Base-by-base conservation (phyloP, 768 basidiomycete genomes). In the Podaxis rugospora region DNA sequence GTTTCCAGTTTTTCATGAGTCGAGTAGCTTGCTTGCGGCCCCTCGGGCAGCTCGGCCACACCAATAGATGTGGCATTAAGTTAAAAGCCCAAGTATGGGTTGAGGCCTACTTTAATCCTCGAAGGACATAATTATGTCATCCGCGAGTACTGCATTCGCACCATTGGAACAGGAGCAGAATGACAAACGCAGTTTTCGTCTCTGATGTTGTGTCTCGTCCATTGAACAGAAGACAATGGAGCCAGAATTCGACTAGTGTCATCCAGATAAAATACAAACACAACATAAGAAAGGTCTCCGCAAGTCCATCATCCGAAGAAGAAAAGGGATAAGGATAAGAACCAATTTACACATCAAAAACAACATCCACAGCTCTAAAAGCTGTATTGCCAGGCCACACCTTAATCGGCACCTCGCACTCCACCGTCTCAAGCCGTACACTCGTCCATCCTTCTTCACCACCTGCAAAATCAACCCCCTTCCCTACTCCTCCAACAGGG, bases 301-400 rank as follows among this genome's bases (percentile, higher is more conserved):
- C 5, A 49, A 49, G 25, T 49, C 9, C 27, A 49, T 13, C 25
- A 23, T 49, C 21, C 14, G 4, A 18, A 44, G 40, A 42, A 42
- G n/a, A 44, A 21, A 18, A 18, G 42, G n/a, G n/a, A 40, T 13
- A 13, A 44, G 7, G 42, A 44, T 21, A 32, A 32, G n/a, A 32
- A 32, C 27, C 37, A 39, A 21, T 9, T 71, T 69, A 90, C 3
- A 92, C 86, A 69, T 88, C 87, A 70, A 92, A 92, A 28, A 90
- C 85, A 6, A 92, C 87, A 63, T 91, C 87, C 68, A 83, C 77
- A 3, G 92, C 84, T 72, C 84, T 88, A 74, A 92, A 94, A 47
- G 87, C 89, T 3, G 92, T 95, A 74, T 93, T 94, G 47, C 92
- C 92, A 10, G 94, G 88, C 83, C 89, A 95, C 1, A 97, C 89